Base-by-base conservation (phyloP, 2,329 filamentous ascomycete species). In the Cercospora janseana region DNA sequence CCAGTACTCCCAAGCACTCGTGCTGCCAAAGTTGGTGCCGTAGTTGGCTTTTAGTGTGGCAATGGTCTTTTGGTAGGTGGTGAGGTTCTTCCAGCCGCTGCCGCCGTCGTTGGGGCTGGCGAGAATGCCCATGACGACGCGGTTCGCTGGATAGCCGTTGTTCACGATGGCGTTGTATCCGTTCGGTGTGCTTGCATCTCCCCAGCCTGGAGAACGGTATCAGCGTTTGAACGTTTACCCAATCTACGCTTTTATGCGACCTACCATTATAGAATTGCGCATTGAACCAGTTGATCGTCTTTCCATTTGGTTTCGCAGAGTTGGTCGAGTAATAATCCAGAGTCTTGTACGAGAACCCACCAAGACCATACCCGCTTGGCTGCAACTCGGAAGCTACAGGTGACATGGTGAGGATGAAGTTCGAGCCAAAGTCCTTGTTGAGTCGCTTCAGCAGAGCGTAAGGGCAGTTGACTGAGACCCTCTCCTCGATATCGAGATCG, bases 401-500 rank as follows among this genome's bases (percentile, higher is more conserved):
- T 1, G 63, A 62, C 59, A 66, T 62, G 7, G 63, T 65, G 8
- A 61, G 48, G 49, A 66, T 51, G 60, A 66, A 66, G 18, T 57
- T 55, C 4, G 52, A 12, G 2, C 63, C 63, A 18, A 65, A 59
- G 41, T 65, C 63, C 18, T 49, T 41, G 26, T 60, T 50, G 6
- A 65, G 46, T 3, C 57, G 55, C 29, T 58, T 40, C 7, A 66
- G 56, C 15, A 65, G 57, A 9, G 56, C 55, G 6, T 61, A 50
- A n/a, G 63, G 53, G 46, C 58, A 62, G 21, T 53, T 48, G 23
- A 63, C 43, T 10, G 53, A 35, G 24, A 64, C 60, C 16, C 34
- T 23, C 46, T 66, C 63, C 54, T 66, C 63, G 34, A 65, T 64
- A 48, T 65, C 63, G 18, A 66, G 52, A 43, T 65, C 61, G 9